Base-by-base conservation (phyloP, 805 yeast species). In the Yarrowia alimentaria region DNA sequence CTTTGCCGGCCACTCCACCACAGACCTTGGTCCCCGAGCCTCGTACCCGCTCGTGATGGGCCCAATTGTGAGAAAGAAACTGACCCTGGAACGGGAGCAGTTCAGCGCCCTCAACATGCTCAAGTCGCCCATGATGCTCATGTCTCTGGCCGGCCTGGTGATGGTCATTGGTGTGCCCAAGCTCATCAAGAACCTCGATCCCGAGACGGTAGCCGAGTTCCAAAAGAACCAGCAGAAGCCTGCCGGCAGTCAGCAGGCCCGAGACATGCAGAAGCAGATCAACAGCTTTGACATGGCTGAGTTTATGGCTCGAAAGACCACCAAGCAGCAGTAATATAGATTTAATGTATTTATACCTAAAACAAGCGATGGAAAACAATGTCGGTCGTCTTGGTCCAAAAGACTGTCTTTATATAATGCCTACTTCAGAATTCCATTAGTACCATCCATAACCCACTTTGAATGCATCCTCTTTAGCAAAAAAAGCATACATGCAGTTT, bases 61-160 rank as follows among this genome's bases (percentile, higher is more conserved):
- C 2, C 61, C 65, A 3, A 51, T 58, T n/a, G 54, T 55, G 6
- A 53, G 62, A 25, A 58, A 60, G 5, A 52, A 55, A 7, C 68
- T 66, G 45, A 38, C 56, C 11, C 48, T 58, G 24, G 45, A 34
- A 14, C 57, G 68, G 10, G 63, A 62, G 20, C 57, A 56, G 18
- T 64, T 64, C 54, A 62, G 64, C 31, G 35, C 66, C 10, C 34
- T 61, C 29, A 53, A 53, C 22, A 61, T 68, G 58, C 25, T 68
- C 56, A 60, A 59, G 55, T 61, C 61, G 51, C 71, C 71, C 9
- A 66, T 66, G 61, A 66, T 68, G 55, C 54, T 65, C 28, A 53
- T 68, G 57, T 57, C 65, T 10, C 38, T 68, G 20, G 63, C 51
- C 1, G 58, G 68, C 8, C 54, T 68, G 42, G 61, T 57, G 9